These are phyloP conservation scores for Choricystis sp. DNA, from an alignment of 139 green algal genomes.

Conservation along the genomic window DNA sequence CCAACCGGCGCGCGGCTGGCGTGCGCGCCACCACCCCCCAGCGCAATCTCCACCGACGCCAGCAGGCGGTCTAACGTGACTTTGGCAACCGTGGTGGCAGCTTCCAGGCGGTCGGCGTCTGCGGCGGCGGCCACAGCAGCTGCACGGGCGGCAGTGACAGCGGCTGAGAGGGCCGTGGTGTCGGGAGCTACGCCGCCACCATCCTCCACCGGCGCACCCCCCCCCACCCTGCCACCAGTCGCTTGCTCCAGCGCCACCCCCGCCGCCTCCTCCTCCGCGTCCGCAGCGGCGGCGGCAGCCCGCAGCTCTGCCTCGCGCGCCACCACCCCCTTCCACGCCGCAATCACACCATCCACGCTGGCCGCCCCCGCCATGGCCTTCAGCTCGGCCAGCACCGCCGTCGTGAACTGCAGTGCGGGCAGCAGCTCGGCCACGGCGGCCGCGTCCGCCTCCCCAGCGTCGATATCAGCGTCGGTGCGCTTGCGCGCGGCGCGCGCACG, in stretches of 20 bases:
- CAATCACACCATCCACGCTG: not conserved
- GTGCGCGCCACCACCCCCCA: too few relatives aligned
- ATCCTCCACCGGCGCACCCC: too few relatives aligned
- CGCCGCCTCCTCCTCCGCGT: not conserved
- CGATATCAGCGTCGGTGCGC: not conserved
- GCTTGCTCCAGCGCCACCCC: not conserved
- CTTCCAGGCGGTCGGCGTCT: not conserved
- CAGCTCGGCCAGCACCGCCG: not conserved
- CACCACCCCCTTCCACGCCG: not conserved
- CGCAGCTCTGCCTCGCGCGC: not conserved
- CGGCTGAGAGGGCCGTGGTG: too few relatives aligned
- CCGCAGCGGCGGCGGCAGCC: not conserved
- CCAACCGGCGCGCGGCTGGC: too few relatives aligned
- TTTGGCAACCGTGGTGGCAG: not conserved
- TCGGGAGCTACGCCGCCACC: too few relatives aligned
- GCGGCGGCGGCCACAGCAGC: too few relatives aligned
- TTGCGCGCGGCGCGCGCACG: not conserved
- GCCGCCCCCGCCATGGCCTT: not conserved
- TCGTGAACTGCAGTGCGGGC: not conserved
- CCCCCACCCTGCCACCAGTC: not conserved
- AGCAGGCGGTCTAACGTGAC: not conserved
- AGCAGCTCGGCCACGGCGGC: not conserved
- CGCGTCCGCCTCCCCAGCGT: not conserved
- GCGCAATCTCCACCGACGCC: not conserved
- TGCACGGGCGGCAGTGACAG: not conserved